Conservation (phyloP, 2,329 filamentous ascomycete genomes). For the Sporothrix inflata region DNA sequence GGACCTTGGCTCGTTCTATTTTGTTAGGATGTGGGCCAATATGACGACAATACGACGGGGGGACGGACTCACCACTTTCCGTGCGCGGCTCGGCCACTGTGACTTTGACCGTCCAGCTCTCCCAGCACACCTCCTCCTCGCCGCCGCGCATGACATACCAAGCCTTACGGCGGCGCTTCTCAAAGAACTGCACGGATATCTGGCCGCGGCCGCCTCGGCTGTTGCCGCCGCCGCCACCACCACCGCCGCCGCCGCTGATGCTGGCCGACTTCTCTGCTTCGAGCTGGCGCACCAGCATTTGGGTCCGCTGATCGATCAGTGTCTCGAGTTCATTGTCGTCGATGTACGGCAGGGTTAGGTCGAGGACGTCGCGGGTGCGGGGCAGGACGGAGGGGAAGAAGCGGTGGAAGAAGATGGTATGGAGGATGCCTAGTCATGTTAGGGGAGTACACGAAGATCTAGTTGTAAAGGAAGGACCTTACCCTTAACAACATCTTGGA, state of each 20-base stretch:
- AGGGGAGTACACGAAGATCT: background rate
- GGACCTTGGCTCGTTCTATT: constrained; percentile 88
- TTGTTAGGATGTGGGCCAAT: constrained; percentile 47
- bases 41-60: too few relatives aligned
- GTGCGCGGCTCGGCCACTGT: constrained; percentile 89
- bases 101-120: constrained; percentile 91
- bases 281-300: constrained; percentile 78
- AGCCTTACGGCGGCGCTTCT: constrained; percentile 82
- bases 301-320: constrained; percentile 85
- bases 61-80: constrained; percentile 68
- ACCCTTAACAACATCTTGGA: constrained; percentile 94
- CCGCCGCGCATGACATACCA: constrained; percentile 68
- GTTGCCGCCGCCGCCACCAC: constrained; percentile 35
- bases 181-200: constrained; percentile 89
- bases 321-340: constrained; percentile 90
- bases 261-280: constrained; percentile 55
- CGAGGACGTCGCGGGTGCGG: constrained; percentile 83
- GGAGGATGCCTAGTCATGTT: constrained; percentile 71
- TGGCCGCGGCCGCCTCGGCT: constrained; percentile 66
- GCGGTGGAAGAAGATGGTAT: constrained; percentile 98
- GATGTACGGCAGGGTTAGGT: constrained; percentile 86
- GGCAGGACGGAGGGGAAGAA: constrained; percentile 89
- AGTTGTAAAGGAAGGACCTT: constrained; percentile 36
- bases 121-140: constrained; percentile 96
- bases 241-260: constrained; percentile 45